Evolutionary conservation across 345 rosid species (phyloP).

Genomic region (Linum tenue): DNA sequence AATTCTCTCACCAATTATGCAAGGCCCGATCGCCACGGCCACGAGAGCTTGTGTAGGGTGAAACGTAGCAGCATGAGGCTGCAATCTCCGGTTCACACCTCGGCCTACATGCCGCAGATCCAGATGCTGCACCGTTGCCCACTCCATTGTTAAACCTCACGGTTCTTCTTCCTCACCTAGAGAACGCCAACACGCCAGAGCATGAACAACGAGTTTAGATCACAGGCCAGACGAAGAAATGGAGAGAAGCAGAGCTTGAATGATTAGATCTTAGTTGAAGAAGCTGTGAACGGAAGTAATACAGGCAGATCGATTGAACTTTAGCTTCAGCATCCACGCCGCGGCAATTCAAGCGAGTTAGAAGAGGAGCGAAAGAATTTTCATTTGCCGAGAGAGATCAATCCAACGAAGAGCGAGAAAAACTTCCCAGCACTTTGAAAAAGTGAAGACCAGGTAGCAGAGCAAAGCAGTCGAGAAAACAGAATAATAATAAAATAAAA

Average conservation of each 20-base stretch:
- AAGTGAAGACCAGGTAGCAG: background rate
- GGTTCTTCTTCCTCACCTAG: background rate
- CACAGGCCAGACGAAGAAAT: background rate
- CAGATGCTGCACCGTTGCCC: slow-evolving; percentile 95
- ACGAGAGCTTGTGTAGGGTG: slow-evolving; percentile 76
- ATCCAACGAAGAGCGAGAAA: background rate
- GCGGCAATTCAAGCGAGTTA: background rate
- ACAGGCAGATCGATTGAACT: background rate
- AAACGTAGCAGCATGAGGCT: slow-evolving; percentile 87
- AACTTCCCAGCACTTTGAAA: background rate
- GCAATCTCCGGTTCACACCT: slow-evolving; percentile 56
- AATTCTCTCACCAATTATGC: slow-evolving; percentile 47
- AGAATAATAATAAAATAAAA: background rate
- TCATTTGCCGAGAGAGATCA: background rate
- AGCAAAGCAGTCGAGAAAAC: background rate
- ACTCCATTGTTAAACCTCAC: slow-evolving; percentile 52
- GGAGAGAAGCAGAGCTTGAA: background rate
- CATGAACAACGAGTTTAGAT: background rate
- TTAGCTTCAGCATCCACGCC: background rate
- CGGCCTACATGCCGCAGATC: slow-evolving; percentile 82
- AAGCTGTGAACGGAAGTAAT: background rate
- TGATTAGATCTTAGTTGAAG: background rate
- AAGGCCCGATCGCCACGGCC: slow-evolving; percentile 63
- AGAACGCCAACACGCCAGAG: too few species aligned
- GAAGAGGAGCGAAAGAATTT: background rate